These are phyloP conservation scores for Naganishia sp. DNA, from an alignment of 1,284 basidiomycete species.

Conservation along the genomic window DNA sequence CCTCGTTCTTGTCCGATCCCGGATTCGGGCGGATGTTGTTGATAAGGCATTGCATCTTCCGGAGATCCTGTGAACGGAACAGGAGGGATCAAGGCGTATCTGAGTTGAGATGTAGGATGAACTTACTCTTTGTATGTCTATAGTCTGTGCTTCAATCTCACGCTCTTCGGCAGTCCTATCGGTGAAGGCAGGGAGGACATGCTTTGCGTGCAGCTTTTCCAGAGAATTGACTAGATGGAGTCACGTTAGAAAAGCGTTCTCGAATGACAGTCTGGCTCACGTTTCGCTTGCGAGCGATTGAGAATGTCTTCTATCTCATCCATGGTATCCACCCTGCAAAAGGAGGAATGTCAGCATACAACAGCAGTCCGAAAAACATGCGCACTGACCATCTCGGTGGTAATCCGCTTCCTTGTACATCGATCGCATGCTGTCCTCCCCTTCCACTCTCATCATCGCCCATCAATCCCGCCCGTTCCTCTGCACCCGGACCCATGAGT, in stretches of 20 bases:
- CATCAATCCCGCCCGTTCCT: conserved; percentile 26
- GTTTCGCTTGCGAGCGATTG: conserved; percentile 68
- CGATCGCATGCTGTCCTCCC: conserved; percentile 52
- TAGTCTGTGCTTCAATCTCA: conserved; percentile 85
- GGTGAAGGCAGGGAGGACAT: conserved; percentile 91
- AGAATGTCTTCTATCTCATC: conserved; percentile 84
- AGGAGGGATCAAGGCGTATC: background rate
- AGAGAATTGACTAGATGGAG: conserved; percentile 65
- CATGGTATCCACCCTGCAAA: conserved; percentile 78
- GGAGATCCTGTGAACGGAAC: conserved; percentile 67
- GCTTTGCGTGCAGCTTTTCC: conserved; percentile 93
- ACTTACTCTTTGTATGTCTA: conserved; percentile 79
- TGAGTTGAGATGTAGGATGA: background rate
- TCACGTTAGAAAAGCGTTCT: conserved; percentile 17
- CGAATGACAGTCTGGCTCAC: conserved; percentile 58
- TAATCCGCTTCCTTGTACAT: conserved; percentile 58
- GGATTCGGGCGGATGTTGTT: conserved; percentile 54
- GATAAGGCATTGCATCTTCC: conserved; percentile 75
- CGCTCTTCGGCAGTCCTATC: conserved; percentile 90
- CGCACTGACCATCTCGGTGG: conserved; percentile 68
- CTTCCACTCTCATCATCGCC: conserved; percentile 31
- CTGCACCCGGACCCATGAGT: conserved; percentile 31
- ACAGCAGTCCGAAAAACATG: conserved; percentile 35
- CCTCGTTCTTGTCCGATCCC: conserved; percentile 58
- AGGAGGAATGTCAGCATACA: conserved; percentile 1